Percentiles rank a stretch among this genome's conserved stretches.
Evolutionary conservation across 2,329 filamentous ascomycete species (phyloP).

Genomic region (Colletotrichum tofieldiae): DNA sequence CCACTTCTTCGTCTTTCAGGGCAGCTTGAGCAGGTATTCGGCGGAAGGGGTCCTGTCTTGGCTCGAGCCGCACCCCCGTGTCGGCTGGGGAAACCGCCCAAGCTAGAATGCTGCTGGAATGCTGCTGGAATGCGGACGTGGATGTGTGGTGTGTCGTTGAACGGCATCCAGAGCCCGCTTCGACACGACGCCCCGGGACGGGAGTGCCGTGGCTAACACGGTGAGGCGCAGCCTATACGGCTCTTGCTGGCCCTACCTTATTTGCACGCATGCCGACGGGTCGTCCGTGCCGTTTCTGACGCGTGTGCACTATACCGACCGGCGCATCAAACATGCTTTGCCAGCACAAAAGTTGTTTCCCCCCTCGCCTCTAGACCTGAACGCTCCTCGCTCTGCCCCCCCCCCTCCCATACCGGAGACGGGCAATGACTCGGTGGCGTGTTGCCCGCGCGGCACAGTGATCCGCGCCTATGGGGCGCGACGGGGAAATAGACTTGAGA

Average conservation of each 20-base stretch:
- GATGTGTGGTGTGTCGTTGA: not conserved
- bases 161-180: not conserved
- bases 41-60: not conserved
- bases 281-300: not conserved
- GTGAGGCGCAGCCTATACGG: conserved; percentile 8
- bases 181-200: not conserved
- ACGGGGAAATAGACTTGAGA: not conserved
- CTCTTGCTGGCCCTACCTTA: conserved; percentile 1
- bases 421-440: not conserved
- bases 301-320: not conserved
- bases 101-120: not conserved
- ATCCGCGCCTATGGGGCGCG: not conserved
- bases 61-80: not conserved
- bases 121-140: not conserved
- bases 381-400: not conserved
- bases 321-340: not conserved
- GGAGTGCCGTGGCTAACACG: not conserved
- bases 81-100: not conserved
- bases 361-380: not conserved
- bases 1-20: not conserved
- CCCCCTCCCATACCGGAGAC: not conserved
- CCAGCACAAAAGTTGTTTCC: not conserved
- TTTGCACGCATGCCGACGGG: not conserved
- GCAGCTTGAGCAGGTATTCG: not conserved
- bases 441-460: not conserved